Conservation (phyloP, 306 rosid genomes). For the Cucumis sativus region DNA sequence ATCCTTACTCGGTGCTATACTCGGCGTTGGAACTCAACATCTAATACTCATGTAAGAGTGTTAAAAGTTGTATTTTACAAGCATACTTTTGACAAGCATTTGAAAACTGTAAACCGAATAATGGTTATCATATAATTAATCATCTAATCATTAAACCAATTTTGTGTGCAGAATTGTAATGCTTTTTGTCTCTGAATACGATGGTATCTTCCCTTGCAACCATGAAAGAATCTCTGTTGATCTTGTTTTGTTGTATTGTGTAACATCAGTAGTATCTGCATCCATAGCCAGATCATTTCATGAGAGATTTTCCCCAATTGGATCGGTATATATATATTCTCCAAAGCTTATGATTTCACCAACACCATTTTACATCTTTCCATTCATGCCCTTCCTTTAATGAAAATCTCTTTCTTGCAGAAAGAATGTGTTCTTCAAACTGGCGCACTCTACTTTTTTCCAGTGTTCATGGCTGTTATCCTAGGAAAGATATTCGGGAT, state of each 20-base stretch:
- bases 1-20: conserved; percentile 11
- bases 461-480: not conserved
- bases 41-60: conserved; percentile 6
- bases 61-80: not conserved
- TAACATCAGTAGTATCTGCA: conserved; percentile 3
- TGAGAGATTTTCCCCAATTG: not conserved
- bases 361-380: not conserved
- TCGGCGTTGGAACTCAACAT: conserved; percentile 14
- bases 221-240: not conserved
- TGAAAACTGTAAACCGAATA: too few relatives aligned
- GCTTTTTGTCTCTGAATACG: not conserved
- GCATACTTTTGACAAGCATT: not conserved
- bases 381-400: not conserved
- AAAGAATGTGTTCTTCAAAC: conserved; percentile 18
- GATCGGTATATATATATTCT: not conserved
- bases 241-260: not conserved
- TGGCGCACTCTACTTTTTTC: conserved; percentile 6
- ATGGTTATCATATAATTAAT: not conserved
- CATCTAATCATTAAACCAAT: not conserved
- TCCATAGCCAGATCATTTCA: conserved; percentile 12
- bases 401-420: not conserved
- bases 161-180: not conserved
- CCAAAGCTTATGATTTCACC: not conserved
- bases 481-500: not conserved
- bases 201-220: conserved; percentile 8